Evolutionary conservation across 1,284 basidiomycete genomes (phyloP), one percentile per base, ranked within the genome.

Genomic region (Microbotryum saponariae): DNA sequence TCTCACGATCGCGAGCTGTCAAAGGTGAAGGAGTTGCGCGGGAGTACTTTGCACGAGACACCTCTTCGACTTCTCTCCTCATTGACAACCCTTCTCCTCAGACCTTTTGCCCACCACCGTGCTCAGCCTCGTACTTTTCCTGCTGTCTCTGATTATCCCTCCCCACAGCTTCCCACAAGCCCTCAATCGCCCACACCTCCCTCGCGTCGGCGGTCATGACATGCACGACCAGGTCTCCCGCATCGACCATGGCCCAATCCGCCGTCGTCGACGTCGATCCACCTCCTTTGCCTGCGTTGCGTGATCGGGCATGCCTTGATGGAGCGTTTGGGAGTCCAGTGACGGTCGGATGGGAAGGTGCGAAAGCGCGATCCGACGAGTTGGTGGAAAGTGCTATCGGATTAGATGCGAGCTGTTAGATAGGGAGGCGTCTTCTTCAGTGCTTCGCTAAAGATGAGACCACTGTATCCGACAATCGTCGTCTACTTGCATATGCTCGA

Each of bases 211-310:
- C 49, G n/a, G 68, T 71, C 63, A 72, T 65, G 44, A 72, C 65
- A 54, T 73, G 72, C 12, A 72, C 67, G 48, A 73, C 68, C 4
- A 71, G 60, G 23, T 64, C 62, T 1, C 71, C 68, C 2, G 62
- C 69, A 44, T 73, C 72, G 27, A 73, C 59, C 57, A 73, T 60
- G 20, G 63, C 67, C 72, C 72, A 73, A 6, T 66, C 65, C 16
- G 50, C 44, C 2, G 56, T 51, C 10, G 31, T 60, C 20, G 56
- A 57, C 8, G 47, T 50, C n/a, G 48, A 51, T 20, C 56, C 66
- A 51, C 58, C 59, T 12, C 25, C 18, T 58, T 7, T 55, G 45
- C 9, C 18, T 31, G 16, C 25, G 12, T 51, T 23, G 44, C 64
- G 61, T 6, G 62, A 59, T 1, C 63, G 66, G 12, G 60, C 63